Conservation (phyloP, 2,329 filamentous ascomycete species). For the Microsporum audouinii region DNA sequence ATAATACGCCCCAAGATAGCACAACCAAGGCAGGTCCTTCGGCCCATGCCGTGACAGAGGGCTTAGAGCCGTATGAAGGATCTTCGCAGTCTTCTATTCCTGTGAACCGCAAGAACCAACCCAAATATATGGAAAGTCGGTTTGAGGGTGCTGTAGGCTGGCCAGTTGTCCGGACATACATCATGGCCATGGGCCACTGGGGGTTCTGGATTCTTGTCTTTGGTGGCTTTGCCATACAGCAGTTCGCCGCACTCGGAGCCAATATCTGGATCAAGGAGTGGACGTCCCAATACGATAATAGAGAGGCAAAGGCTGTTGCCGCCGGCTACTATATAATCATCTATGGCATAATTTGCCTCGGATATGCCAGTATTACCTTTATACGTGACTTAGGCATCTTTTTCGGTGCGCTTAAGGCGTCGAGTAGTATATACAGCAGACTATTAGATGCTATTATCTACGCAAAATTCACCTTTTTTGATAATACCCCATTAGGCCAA, state of each 20-base stretch:
- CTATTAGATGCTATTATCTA: conserved; percentile 63
- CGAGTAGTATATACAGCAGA: conserved; percentile 59
- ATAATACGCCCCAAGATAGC: conserved; percentile 37
- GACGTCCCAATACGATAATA: background rate
- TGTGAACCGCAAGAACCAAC: too few species aligned
- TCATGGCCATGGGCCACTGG: too few species aligned
- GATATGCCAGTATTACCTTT: conserved; percentile 49
- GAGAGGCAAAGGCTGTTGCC: conserved; percentile 36
- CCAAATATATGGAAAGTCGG: too few species aligned
- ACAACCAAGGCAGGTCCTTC: conserved; percentile 37
- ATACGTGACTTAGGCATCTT: conserved; percentile 57
- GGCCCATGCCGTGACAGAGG: conserved; percentile 25
- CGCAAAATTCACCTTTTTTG: conserved; percentile 86
- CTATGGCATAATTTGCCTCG: conserved; percentile 52
- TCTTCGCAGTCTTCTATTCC: background rate
- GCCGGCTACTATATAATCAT: conserved; percentile 2
- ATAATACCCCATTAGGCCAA: conserved; percentile 75
- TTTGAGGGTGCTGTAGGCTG: too few species aligned
- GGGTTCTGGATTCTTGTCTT: too few species aligned
- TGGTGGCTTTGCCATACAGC: too few species aligned
- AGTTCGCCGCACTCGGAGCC: background rate
- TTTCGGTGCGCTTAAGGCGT: conserved; percentile 65
- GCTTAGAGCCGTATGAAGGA: background rate
- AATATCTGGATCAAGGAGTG: background rate
- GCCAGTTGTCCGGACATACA: too few species aligned